Evolutionary conservation across 1,284 basidiomycete genomes (phyloP).

Genomic region (Apiotrichum mycotoxinovorans): DNA sequence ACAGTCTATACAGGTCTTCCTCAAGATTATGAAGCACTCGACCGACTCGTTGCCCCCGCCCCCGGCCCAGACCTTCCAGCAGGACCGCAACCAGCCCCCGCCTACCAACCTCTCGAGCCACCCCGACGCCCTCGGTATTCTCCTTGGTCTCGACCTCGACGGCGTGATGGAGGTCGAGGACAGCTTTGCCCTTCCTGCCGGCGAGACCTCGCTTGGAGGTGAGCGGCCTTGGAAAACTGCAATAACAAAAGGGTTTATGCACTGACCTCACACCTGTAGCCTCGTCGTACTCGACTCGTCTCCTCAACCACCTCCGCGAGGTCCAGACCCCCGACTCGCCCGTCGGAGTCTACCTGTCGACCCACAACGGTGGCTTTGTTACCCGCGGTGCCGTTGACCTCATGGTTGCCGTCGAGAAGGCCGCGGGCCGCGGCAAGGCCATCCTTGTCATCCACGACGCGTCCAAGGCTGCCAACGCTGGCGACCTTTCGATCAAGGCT

Average conservation of each 20-base stretch:
- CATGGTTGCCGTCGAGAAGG: slow-evolving; percentile 69
- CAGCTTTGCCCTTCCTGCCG: slow-evolving; percentile 71
- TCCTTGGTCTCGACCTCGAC: slow-evolving; percentile 88
- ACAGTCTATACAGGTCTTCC: slow-evolving; percentile 63
- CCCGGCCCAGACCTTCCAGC: slow-evolving; percentile 32
- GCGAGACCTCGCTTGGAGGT: slow-evolving; percentile 41
- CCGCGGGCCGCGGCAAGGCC: slow-evolving; percentile 64
- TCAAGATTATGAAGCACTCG: slow-evolving; percentile 81
- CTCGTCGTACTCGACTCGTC: slow-evolving; percentile 41
- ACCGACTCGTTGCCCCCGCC: slow-evolving; percentile 48
- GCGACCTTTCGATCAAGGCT: slow-evolving; percentile 86
- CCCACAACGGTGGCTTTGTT: slow-evolving; percentile 85
- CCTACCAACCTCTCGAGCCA: slow-evolving; percentile 40
- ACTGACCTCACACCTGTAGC: slow-evolving; percentile 18
- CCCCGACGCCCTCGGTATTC: slow-evolving; percentile 70
- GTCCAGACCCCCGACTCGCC: slow-evolving; percentile 92
- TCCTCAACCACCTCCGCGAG: slow-evolving; percentile 52
- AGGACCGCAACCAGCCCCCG: slow-evolving; percentile 44
- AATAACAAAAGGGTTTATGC: background rate
- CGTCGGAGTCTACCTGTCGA: slow-evolving; percentile 94
- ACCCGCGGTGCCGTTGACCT: slow-evolving; percentile 85
- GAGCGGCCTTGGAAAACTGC: slow-evolving; percentile 14
- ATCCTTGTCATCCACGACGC: slow-evolving; percentile 84
- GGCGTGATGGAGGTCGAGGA: slow-evolving; percentile 89
- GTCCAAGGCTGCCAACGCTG: slow-evolving; percentile 62